Evolutionary conservation across 768 basidiomycete genomes (phyloP).

Genomic region (Hemileccinum impolitum): DNA sequence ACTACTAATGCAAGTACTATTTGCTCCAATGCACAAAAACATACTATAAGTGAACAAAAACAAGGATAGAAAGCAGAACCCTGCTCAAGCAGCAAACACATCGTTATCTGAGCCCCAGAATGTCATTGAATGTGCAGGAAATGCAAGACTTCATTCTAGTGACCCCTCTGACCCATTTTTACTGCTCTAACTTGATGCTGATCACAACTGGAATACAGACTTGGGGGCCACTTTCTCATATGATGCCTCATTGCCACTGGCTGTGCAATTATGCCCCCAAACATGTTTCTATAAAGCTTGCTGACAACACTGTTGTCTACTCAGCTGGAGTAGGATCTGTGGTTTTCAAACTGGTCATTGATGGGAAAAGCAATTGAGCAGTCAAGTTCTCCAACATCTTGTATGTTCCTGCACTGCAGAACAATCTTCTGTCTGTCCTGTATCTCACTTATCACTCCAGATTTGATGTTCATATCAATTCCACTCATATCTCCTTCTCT

Average conservation of each 20-base stretch:
- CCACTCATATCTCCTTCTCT: neutral
- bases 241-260: neutral
- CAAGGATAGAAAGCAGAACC: too few species aligned
- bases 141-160: neutral
- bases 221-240: neutral
- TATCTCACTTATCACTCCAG: slow-evolving; percentile 4
- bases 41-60: neutral
- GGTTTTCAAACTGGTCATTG: slow-evolving; percentile 1
- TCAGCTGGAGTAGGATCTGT: slow-evolving; percentile 1
- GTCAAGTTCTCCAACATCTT: slow-evolving; percentile 16
- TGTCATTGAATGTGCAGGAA: neutral
- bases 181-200: neutral
- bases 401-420: slow-evolving; percentile 18
- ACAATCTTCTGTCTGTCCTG: slow-evolving; percentile 18
- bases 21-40: neutral
- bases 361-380: neutral
- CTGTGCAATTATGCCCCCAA: neutral
- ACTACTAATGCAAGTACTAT: too few species aligned
- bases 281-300: neutral
- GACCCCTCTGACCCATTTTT: neutral
- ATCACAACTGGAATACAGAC: neutral
- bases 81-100: neutral
- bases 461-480: slow-evolving; percentile 6
- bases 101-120: neutral
- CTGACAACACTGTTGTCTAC: neutral